A percentile compares a stretch with the other conserved stretches of the same genome.
Evolutionary conservation across 2,329 filamentous ascomycete species (phyloP).

Genomic region (Botrytis deweyae): DNA sequence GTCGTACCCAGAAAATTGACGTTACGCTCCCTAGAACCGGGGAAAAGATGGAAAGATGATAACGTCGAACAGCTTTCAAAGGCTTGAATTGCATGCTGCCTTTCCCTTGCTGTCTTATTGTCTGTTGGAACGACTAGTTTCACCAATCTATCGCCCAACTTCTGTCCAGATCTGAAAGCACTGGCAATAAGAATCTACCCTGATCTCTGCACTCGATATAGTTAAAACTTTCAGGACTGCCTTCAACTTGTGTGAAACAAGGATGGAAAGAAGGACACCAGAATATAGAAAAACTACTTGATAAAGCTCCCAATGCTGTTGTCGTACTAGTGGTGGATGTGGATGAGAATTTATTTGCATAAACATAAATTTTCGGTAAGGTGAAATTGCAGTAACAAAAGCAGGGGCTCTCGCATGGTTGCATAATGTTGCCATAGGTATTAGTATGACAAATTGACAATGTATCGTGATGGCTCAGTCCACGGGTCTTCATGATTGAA

Average conservation of each 20-base stretch:
- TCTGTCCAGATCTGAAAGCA: not conserved
- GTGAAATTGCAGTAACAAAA: not conserved
- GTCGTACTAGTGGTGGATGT: not conserved
- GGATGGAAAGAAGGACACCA: not conserved
- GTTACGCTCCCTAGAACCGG: not conserved
- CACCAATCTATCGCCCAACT: not conserved
- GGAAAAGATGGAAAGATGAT: not conserved
- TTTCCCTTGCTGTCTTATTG: not conserved
- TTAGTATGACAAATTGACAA: not conserved
- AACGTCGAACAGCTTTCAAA: too few species aligned
- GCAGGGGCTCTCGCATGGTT: rapidly evolving
- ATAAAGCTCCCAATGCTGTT: not conserved
- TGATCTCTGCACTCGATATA: not conserved
- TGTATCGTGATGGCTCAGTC: not conserved
- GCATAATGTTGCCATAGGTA: not conserved
- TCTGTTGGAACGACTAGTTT: rapidly evolving
- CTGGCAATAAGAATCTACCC: not conserved
- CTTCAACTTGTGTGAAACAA: not conserved
- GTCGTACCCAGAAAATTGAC: not conserved
- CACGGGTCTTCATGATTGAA: not conserved
- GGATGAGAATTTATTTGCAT: not conserved
- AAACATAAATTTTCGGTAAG: not conserved
- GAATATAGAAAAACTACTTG: not conserved
- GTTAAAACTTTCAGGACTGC: rapidly evolving
- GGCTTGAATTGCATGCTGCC: too few species aligned